These are phyloP conservation scores for Calonectria hawksworthii DNA, from an alignment of 2,329 filamentous ascomycete genomes.

Conservation along the genomic window DNA sequence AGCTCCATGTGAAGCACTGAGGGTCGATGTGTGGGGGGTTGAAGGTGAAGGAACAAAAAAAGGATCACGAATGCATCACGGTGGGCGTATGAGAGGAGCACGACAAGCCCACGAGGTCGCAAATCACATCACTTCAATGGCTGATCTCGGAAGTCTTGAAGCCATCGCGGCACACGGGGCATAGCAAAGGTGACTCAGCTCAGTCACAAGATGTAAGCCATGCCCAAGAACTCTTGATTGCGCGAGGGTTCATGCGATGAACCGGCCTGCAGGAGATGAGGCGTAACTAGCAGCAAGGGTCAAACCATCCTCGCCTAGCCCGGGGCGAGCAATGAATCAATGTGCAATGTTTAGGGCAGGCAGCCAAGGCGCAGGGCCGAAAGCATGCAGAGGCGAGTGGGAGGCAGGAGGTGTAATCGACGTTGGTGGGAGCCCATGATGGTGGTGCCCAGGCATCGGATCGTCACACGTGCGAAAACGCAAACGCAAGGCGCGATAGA, in stretches of 20 bases:
- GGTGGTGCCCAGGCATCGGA: conserved; percentile 7
- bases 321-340: not conserved
- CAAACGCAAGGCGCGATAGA: conserved; percentile 13
- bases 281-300: conserved; percentile 2
- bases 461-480: conserved; percentile 12
- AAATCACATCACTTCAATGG: conserved; percentile 6
- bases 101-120: conserved; percentile 9
- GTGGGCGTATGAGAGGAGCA: not conserved
- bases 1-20: conserved; percentile 28
- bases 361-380: not conserved
- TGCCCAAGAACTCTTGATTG: not conserved
- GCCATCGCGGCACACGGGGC: not conserved
- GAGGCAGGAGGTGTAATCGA: not conserved
- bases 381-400: conserved; percentile 7
- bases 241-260: conserved; percentile 5
- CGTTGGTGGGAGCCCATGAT: not conserved
- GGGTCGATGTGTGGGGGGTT: conserved; percentile 30
- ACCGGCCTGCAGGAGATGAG: conserved; percentile 1
- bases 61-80: conserved; percentile 9
- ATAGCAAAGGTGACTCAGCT: not conserved
- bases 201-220: conserved; percentile 14
- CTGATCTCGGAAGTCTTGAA: not conserved
- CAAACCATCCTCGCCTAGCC: not conserved
- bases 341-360: not conserved
- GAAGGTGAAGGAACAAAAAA: not conserved